A percentile compares a stretch with the other conserved stretches of the same genome.
phyloP scores from a whole-genome alignment of 2,329 filamentous ascomycete species.

The Ophiocordyceps camponoti-floridani region DNA sequence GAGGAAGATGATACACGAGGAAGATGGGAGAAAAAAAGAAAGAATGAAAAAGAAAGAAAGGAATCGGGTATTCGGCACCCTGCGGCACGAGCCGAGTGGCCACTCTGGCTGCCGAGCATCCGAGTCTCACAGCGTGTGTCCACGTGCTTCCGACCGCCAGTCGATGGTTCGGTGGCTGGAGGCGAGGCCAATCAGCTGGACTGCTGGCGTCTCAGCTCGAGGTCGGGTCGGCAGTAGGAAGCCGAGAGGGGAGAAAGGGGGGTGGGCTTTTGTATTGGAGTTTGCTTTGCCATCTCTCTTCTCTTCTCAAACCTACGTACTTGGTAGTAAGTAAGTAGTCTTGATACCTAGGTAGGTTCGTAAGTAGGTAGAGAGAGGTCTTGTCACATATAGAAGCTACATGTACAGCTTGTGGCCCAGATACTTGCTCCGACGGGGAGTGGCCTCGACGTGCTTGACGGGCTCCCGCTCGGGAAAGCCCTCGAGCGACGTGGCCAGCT shows the following conservation, averaged over 20 bases:
- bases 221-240: not conserved
- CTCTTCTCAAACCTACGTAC: too few species aligned
- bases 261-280: too few species aligned
- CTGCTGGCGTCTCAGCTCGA: too few species aligned
- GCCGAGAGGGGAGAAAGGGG: not conserved
- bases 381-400: slow-evolving; percentile 11
- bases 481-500: slow-evolving; percentile 14
- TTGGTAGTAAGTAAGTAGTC: too few species aligned
- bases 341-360: too few species aligned
- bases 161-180: too few species aligned
- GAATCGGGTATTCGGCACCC: not conserved
- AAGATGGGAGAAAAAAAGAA: not conserved
- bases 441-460: slow-evolving; percentile 10
- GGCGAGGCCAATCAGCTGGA: not conserved
- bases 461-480: slow-evolving; percentile 40
- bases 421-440: slow-evolving; percentile 24
- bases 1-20: too few species aligned
- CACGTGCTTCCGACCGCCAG: too few species aligned
- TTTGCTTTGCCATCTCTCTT: too few species aligned
- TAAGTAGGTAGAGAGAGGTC: too few species aligned
- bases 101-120: not conserved
- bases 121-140: slow-evolving; percentile 1
- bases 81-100: not conserved
- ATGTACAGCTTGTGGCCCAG: slow-evolving; percentile 29
- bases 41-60: not conserved